Conservation (phyloP, 495 filamentous ascomycete species). For the Hypoxylon trugodes region DNA sequence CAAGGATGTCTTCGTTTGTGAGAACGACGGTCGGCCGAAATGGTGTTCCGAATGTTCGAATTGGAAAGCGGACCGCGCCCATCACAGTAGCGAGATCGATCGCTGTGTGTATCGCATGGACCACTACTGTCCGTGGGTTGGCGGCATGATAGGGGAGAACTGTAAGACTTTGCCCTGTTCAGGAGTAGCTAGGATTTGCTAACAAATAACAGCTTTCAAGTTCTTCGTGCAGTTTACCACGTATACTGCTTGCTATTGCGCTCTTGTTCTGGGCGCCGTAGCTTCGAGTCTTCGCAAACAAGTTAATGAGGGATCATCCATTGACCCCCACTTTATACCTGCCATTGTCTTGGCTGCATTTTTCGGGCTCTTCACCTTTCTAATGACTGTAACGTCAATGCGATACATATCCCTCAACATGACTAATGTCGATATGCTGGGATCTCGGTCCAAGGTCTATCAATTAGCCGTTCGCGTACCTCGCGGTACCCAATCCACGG, state of each 20-base stretch:
- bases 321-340: slow-evolving; percentile 51
- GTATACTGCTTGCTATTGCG: slow-evolving; percentile 74
- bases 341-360: slow-evolving; percentile 59
- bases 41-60: slow-evolving; percentile 83
- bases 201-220: slow-evolving; percentile 67
- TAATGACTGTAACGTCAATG: slow-evolving; percentile 75
- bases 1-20: slow-evolving; percentile 83
- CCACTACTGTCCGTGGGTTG: slow-evolving; percentile 96
- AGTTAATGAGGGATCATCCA: slow-evolving; percentile 27
- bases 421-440: slow-evolving; percentile 84
- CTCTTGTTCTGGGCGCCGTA: slow-evolving; percentile 63
- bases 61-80: slow-evolving; percentile 85
- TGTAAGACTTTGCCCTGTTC: slow-evolving; percentile 45
- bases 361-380: slow-evolving; percentile 77
- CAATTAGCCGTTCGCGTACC: slow-evolving; percentile 80
- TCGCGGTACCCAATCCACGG: slow-evolving; percentile 52
- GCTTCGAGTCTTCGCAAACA: slow-evolving; percentile 45
- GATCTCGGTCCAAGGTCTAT: slow-evolving; percentile 67
- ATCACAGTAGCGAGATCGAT: slow-evolving; percentile 83
- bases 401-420: slow-evolving; percentile 75
- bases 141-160: slow-evolving; percentile 84
- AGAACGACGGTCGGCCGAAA: slow-evolving; percentile 76
- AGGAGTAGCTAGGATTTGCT: slow-evolving; percentile 15
- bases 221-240: slow-evolving; percentile 87
- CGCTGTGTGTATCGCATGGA: slow-evolving; percentile 90